phyloP scores from a whole-genome alignment of 768 basidiomycete species.

The Leucocoprinus birnbaumii region DNA sequence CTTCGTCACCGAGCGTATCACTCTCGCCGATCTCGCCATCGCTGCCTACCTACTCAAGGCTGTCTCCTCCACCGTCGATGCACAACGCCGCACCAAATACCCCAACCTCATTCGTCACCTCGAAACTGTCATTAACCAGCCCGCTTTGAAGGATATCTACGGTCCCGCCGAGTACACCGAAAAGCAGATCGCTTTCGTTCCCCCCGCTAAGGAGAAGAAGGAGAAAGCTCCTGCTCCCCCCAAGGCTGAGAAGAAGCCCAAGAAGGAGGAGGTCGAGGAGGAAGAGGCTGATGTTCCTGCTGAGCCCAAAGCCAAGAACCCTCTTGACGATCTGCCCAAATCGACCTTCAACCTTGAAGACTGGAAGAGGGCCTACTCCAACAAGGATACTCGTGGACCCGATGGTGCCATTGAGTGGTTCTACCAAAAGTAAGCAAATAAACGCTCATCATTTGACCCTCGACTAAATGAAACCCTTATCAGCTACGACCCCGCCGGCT shows the following conservation, averaged over 20 bases:
- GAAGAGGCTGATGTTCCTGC: slow-evolving; percentile 72
- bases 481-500: slow-evolving; percentile 87
- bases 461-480: not conserved
- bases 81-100: slow-evolving; percentile 58
- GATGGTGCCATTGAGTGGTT: slow-evolving; percentile 92
- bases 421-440: slow-evolving; percentile 77
- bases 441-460: not conserved
- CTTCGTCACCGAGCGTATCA: slow-evolving; percentile 93
- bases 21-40: slow-evolving; percentile 81
- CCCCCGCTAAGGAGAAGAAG: slow-evolving; percentile 81
- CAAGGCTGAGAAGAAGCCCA: slow-evolving; percentile 63
- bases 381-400: slow-evolving; percentile 90
- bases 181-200: slow-evolving; percentile 65
- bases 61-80: slow-evolving; percentile 60
- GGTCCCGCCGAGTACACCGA: slow-evolving; percentile 60
- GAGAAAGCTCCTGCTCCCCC: slow-evolving; percentile 52
- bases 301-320: slow-evolving; percentile 93
- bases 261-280: slow-evolving; percentile 61
- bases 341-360: slow-evolving; percentile 88
- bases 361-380: slow-evolving; percentile 98
- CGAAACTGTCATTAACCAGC: slow-evolving; percentile 87
- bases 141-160: slow-evolving; percentile 65
- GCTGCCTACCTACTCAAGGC: slow-evolving; percentile 57
- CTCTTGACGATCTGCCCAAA: slow-evolving; percentile 88
- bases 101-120: slow-evolving; percentile 81